Conservation (phyloP, 768 basidiomycete species). For the Tremella yokohamensis region DNA sequence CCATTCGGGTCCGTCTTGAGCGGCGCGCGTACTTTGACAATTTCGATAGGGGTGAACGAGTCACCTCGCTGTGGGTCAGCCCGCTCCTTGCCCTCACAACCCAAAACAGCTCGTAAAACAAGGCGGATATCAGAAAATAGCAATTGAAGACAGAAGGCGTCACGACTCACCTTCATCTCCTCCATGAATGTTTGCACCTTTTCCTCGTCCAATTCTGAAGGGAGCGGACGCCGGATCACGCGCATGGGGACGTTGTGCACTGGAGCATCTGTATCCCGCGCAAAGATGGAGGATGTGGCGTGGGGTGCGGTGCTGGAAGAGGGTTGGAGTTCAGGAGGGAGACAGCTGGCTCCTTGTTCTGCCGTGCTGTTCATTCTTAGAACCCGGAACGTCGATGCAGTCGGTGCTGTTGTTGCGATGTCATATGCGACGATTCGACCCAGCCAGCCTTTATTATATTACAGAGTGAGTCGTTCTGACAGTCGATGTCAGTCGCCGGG, state of each 20-base stretch:
- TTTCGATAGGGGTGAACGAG: slow-evolving; percentile 51
- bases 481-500: no score
- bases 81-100: not conserved
- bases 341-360: not conserved
- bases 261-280: slow-evolving; percentile 19
- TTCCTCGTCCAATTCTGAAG: slow-evolving; percentile 46
- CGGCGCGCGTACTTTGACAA: slow-evolving; percentile 38
- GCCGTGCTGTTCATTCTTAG: no score
- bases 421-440: no score
- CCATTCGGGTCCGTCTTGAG: slow-evolving; percentile 33
- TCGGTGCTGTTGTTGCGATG: no score
- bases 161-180: slow-evolving; percentile 49
- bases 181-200: slow-evolving; percentile 51
- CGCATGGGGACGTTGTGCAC: slow-evolving; percentile 47
- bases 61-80: slow-evolving; percentile 44
- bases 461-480: no score
- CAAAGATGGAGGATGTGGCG: slow-evolving; percentile 32
- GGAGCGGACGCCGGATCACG: slow-evolving; percentile 49
- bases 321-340: slow-evolving; percentile 5
- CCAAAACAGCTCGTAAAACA: no score
- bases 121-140: no score
- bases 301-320: not conserved
- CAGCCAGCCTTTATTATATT: no score
- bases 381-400: no score
- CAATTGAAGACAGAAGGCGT: no score